These are phyloP conservation scores for Neonectria neomacrospora DNA, from an alignment of 2,329 filamentous ascomycete species.

Conservation along the genomic window DNA sequence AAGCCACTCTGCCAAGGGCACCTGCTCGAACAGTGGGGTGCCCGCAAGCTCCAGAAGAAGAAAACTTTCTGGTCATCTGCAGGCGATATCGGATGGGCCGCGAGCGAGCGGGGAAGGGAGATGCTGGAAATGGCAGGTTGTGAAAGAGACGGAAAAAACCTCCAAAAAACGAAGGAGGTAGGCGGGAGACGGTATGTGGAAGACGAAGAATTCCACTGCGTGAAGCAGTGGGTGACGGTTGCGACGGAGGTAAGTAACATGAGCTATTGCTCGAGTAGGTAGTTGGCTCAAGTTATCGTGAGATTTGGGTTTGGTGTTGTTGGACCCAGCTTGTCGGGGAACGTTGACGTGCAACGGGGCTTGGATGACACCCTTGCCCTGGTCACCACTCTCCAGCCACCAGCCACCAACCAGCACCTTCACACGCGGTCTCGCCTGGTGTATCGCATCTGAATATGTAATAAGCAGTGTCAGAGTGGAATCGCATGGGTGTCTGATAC, in stretches of 20 bases:
- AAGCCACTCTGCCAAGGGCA: conserved; percentile 20
- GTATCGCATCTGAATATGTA: conserved; percentile 12
- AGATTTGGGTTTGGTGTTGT: conserved; percentile 25
- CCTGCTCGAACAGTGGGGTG: conserved; percentile 19
- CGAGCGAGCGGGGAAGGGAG: conserved; percentile 9
- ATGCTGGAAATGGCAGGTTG: not conserved
- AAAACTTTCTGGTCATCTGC: conserved; percentile 37
- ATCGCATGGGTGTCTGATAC: conserved; percentile 8
- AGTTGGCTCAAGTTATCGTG: conserved; percentile 20
- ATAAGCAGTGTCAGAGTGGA: conserved; percentile 14
- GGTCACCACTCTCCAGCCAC: not conserved
- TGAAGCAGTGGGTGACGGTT: not conserved
- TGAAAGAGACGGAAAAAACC: not conserved
- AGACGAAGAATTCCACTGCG: not conserved
- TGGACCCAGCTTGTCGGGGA: not conserved
- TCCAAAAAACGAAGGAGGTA: not conserved
- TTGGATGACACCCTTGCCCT: conserved; percentile 19
- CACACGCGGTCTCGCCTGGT: not conserved
- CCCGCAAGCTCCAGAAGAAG: conserved; percentile 19
- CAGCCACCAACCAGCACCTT: not conserved
- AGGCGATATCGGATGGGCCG: conserved; percentile 33
- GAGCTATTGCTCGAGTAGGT: not conserved
- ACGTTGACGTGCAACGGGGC: conserved; percentile 13
- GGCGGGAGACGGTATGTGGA: not conserved
- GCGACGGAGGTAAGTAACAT: not conserved